These are phyloP conservation scores for Globisporangium nagaii DNA, from an alignment of 352 stramenopile genomes.

Conservation along the genomic window DNA sequence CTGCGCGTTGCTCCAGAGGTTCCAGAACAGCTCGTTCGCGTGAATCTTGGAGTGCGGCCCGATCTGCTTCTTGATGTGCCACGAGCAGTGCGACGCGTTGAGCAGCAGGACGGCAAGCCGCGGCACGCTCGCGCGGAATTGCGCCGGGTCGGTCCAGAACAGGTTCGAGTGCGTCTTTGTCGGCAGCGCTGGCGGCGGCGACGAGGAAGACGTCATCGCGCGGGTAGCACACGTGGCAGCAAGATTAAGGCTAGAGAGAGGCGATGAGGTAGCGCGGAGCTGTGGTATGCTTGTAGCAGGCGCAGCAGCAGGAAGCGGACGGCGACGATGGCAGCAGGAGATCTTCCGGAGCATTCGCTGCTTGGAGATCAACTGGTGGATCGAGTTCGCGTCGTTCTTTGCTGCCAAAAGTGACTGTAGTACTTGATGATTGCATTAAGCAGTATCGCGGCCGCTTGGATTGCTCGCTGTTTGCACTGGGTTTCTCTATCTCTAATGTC, in stretches of 20 bases:
- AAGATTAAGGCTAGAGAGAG: too few species aligned
- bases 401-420: too few species aligned
- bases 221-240: neutral
- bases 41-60: conserved; percentile 16
- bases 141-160: conserved; percentile 44
- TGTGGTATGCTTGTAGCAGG: too few species aligned
- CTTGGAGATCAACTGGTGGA: neutral
- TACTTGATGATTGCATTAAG: too few species aligned
- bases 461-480: too few species aligned
- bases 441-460: too few species aligned
- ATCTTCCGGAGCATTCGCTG: neutral
- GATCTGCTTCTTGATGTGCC: conserved; percentile 24
- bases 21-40: conserved; percentile 54
- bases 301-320: neutral
- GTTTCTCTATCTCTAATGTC: too few species aligned
- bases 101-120: conserved; percentile 60
- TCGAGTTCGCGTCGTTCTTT: neutral
- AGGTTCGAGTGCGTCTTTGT: conserved; percentile 38
- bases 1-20: conserved; percentile 55
- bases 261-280: too few species aligned
- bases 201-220: conserved; percentile 2
- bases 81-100: conserved; percentile 42
- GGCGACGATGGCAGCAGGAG: neutral
- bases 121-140: conserved; percentile 17
- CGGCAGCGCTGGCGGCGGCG: neutral